Evolutionary conservation across 441 rosid genomes (phyloP).

Genomic region (Eutrema salsugineum): DNA sequence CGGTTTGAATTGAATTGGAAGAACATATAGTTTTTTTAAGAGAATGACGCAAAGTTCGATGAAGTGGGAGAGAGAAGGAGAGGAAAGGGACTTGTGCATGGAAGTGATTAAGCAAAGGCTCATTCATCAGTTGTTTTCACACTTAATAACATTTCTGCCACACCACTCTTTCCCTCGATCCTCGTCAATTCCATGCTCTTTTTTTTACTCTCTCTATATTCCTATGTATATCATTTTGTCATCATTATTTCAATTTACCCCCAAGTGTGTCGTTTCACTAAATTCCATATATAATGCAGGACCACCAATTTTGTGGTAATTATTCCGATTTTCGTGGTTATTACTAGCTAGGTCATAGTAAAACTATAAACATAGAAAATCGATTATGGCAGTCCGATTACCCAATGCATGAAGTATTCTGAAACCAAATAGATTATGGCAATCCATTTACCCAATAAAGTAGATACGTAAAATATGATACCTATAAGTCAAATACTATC

Average conservation of each 20-base stretch:
- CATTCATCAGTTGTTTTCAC: constrained; percentile 33
- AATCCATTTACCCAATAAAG: not conserved
- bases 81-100: constrained; percentile 35
- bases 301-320: constrained; percentile 5
- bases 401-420: not conserved
- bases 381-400: not conserved
- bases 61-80: constrained; percentile 31
- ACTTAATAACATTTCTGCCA: constrained; percentile 26
- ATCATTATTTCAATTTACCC: constrained; percentile 19
- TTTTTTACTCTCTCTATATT: not conserved
- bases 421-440: not conserved
- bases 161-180: constrained; percentile 31
- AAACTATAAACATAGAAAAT: not conserved
- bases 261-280: constrained; percentile 18
- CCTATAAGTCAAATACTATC: not conserved
- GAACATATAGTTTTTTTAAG: not conserved
- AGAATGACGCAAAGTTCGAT: constrained; percentile 24
- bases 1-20: not conserved
- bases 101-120: constrained; percentile 32
- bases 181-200: constrained; percentile 24
- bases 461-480: not conserved
- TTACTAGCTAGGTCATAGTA: not conserved
- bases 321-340: not conserved
- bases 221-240: constrained; percentile 28
- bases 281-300: constrained; percentile 23